Conservation (phyloP, 2,329 filamentous ascomycete genomes). For the Fusarium humuli region DNA sequence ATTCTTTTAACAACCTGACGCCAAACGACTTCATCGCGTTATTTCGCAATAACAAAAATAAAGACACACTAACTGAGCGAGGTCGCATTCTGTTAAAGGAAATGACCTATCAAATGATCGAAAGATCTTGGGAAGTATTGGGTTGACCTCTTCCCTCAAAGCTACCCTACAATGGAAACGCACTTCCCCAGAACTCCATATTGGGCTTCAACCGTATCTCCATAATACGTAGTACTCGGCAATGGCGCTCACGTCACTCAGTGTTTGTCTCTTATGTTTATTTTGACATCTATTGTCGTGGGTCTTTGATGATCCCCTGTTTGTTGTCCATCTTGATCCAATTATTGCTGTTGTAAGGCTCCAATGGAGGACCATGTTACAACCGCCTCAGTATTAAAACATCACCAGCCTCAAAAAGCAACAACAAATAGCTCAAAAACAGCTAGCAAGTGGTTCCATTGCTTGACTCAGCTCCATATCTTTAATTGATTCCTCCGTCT, state of each 20-base stretch:
- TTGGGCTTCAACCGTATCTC: not conserved
- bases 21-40: not conserved
- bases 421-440: slow-evolving; percentile 5
- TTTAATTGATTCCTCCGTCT: not conserved
- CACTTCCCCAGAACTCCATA: too few relatives aligned
- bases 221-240: rapidly evolving
- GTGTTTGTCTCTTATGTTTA: not conserved
- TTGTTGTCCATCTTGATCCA: not conserved
- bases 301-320: not conserved
- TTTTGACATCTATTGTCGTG: not conserved
- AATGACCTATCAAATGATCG: not conserved
- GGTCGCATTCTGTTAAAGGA: not conserved
- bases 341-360: not conserved
- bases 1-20: too few relatives aligned
- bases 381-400: not conserved
- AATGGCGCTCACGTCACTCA: not conserved
- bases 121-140: not conserved
- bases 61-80: not conserved
- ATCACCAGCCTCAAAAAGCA: slow-evolving; percentile 6
- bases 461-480: not conserved
- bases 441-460: not conserved
- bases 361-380: not conserved
- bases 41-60: rapidly evolving
- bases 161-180: not conserved
- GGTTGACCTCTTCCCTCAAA: too few relatives aligned